These are phyloP conservation scores for Hortaea sp. DNA, from an alignment of 2,329 filamentous ascomycete species.

Conservation along the genomic window DNA sequence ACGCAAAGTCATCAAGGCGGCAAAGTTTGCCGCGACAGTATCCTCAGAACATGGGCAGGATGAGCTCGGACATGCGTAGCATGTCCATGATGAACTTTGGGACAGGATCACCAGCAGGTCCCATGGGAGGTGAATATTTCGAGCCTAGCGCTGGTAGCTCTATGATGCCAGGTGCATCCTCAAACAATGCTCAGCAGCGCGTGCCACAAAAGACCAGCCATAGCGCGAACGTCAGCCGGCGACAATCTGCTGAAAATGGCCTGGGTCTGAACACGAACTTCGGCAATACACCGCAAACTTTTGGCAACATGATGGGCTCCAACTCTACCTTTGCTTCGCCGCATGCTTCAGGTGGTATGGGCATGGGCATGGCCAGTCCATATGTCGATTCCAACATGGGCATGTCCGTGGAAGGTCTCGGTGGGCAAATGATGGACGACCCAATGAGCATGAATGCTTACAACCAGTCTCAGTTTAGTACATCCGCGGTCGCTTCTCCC, in stretches of 20 bases:
- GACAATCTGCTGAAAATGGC: constrained; percentile 21
- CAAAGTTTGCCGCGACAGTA: constrained; percentile 46
- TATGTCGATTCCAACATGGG: constrained; percentile 30
- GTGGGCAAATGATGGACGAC: constrained; percentile 11
- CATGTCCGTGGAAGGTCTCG: constrained; percentile 32
- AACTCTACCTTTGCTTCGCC: constrained; percentile 36
- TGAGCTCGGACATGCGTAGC: constrained; percentile 38
- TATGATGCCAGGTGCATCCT: constrained; percentile 6
- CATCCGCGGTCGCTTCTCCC: constrained; percentile 32
- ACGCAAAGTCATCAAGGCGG: constrained; percentile 52
- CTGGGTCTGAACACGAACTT: constrained; percentile 34
- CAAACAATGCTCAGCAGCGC: background rate
- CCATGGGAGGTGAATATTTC: constrained; percentile 17
- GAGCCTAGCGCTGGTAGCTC: constrained; percentile 11
- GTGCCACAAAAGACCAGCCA: too few species aligned
- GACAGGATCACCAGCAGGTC: constrained; percentile 18
- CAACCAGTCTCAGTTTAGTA: constrained; percentile 28
- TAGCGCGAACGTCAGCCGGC: constrained; percentile 11
- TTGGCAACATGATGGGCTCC: constrained; percentile 27
- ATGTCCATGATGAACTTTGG: constrained; percentile 55
- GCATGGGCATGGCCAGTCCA: constrained; percentile 34
- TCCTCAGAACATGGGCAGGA: constrained; percentile 28
- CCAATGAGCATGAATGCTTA: constrained; percentile 28
- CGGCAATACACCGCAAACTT: constrained; percentile 23
- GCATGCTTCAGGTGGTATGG: constrained; percentile 27